Evolutionary conservation across 352 stramenopile genomes (phyloP).

Genomic region (Pythium scleroteichum): DNA sequence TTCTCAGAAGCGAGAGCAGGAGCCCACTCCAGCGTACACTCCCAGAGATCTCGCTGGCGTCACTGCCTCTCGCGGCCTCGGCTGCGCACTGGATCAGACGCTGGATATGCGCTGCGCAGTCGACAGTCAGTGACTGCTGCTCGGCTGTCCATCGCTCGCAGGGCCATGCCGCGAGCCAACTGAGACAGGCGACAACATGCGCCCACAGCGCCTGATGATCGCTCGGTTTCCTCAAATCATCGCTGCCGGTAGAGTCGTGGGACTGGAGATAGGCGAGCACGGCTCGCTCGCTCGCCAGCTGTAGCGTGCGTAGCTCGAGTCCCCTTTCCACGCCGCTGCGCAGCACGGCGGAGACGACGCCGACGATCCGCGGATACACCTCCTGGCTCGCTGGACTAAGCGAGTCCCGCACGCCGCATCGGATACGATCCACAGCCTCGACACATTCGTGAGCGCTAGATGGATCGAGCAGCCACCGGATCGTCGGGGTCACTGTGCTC

Average conservation of each 20-base stretch:
- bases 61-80: background rate
- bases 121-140: background rate
- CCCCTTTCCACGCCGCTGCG: background rate
- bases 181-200: background rate
- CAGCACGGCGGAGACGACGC: conserved; percentile 3
- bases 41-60: background rate
- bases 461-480: conserved; percentile 6
- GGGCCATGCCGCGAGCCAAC: conserved; percentile 3
- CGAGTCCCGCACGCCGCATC: conserved; percentile 2
- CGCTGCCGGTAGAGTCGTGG: background rate
- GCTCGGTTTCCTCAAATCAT: background rate
- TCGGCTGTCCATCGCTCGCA: background rate
- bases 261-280: background rate
- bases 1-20: background rate
- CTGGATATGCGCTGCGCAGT: background rate
- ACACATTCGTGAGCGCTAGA: background rate
- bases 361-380: background rate
- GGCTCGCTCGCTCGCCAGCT: conserved; percentile 5
- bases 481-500: background rate
- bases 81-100: background rate
- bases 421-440: background rate
- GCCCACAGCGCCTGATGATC: conserved; percentile 2
- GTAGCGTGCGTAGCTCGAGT: background rate
- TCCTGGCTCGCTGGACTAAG: background rate
- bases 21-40: background rate